These are phyloP conservation scores for Mercurialis annua DNA, from an alignment of 345 rosid genomes.

Conservation along the genomic window DNA sequence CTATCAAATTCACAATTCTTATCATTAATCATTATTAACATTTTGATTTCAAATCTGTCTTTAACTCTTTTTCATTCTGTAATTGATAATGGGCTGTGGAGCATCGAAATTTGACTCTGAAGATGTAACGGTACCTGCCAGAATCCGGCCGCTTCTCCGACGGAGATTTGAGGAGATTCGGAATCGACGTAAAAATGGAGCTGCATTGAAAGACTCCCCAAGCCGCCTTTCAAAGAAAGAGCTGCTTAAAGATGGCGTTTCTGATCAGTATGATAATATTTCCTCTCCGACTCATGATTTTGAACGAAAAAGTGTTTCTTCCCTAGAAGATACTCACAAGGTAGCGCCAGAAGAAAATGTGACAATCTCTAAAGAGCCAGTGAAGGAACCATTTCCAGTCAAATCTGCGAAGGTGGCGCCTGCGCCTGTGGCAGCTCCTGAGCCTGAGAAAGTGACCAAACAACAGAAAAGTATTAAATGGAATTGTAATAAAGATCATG, in stretches of 20 bases:
- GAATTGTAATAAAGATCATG: neutral
- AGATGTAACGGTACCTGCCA: slow-evolving; percentile 4
- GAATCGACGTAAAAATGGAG: slow-evolving; percentile 1
- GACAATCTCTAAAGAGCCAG: neutral
- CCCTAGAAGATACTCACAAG: slow-evolving; percentile 12
- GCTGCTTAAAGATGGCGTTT: slow-evolving; percentile 23
- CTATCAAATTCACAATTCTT: slow-evolving; percentile 8
- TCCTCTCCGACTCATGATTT: neutral
- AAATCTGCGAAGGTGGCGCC: neutral
- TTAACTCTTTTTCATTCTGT: neutral
- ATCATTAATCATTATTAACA: neutral
- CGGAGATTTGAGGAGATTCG: slow-evolving; percentile 20
- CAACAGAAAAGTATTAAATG: neutral
- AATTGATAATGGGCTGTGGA: slow-evolving; percentile 24
- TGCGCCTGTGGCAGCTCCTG: neutral
- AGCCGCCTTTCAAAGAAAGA: slow-evolving; percentile 18
- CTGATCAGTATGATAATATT: slow-evolving; percentile 14
- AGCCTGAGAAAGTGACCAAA: neutral
- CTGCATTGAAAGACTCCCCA: neutral
- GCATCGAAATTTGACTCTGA: slow-evolving; percentile 17
- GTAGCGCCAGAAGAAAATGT: slow-evolving; percentile 10
- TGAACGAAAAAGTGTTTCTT: slow-evolving; percentile 16
- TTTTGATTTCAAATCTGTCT: neutral
- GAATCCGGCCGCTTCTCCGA: slow-evolving; percentile 20
- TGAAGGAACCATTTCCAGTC: neutral